These are phyloP conservation scores for Medicago truncatula DNA, from an alignment of 306 rosid species.

Conservation along the genomic window MtrunA17r5.0-ANR NC_053043.1:1664501-1665000, in stretches of 20 bases:
- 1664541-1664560: slow-evolving; percentile 11
- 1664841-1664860: slow-evolving; percentile 65
- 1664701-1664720: slow-evolving; percentile 64
- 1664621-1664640: slow-evolving; percentile 5
- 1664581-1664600: slow-evolving; percentile 15
- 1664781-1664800: slow-evolving; percentile 92
- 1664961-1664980: slow-evolving; percentile 51
- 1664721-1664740: slow-evolving; percentile 73
- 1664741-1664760: slow-evolving; percentile 50
- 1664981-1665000: slow-evolving; percentile 56
- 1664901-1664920: slow-evolving; percentile 89
- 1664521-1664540: slow-evolving; percentile 12
- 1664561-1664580: slow-evolving; percentile 1
- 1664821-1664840: slow-evolving; percentile 80
- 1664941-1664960: slow-evolving; percentile 52
- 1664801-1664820: slow-evolving; percentile 80
- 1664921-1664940: slow-evolving; percentile 59
- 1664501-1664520: slow-evolving; percentile 16
- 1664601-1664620: slow-evolving; percentile 22
- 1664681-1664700: slow-evolving; percentile 37
- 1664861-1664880: slow-evolving; percentile 89
- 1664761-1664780: slow-evolving; percentile 86
- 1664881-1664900: slow-evolving; percentile 90
- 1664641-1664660: slow-evolving; percentile 26
- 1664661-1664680: slow-evolving; percentile 25